phyloP scores from a whole-genome alignment of 495 filamentous ascomycete genomes.

The Xanthoparmelia taractica region DNA sequence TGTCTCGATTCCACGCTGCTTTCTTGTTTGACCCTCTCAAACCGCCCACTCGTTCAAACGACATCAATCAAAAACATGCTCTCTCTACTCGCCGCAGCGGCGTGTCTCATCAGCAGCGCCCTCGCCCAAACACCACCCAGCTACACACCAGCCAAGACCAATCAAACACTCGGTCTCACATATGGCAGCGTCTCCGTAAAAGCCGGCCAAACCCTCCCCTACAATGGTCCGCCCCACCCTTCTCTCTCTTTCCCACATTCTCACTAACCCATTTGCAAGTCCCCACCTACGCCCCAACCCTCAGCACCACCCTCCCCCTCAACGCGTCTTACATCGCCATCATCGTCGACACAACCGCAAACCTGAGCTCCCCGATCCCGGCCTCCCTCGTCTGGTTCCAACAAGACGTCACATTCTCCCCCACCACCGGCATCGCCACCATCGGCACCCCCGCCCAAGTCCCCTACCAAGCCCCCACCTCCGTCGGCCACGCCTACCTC shows the following conservation, averaged over 20 bases:
- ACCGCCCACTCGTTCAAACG: too few species aligned
- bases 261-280: conserved; percentile 4
- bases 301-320: conserved; percentile 3
- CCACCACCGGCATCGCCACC: not conserved
- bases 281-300: not conserved
- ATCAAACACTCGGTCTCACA: conserved; percentile 12
- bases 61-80: not conserved
- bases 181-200: conserved; percentile 8
- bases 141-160: conserved; percentile 9
- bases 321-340: conserved; percentile 17
- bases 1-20: not conserved
- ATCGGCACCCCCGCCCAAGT: conserved; percentile 6
- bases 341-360: conserved; percentile 13
- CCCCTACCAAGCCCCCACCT: conserved; percentile 14
- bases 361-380: conserved; percentile 6
- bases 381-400: conserved; percentile 17
- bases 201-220: conserved; percentile 6
- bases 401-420: conserved; percentile 15
- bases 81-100: conserved; percentile 8
- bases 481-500: conserved; percentile 17
- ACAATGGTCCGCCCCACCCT: not conserved
- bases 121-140: conserved; percentile 8
- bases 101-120: conserved; percentile 7
- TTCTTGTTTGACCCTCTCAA: not conserved
- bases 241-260: not conserved